Evolutionary conservation across 139 green algal species (phyloP), one percentile per base, ranked within the genome.

Genomic region (Limnomonas spitsbergensis): DNA sequence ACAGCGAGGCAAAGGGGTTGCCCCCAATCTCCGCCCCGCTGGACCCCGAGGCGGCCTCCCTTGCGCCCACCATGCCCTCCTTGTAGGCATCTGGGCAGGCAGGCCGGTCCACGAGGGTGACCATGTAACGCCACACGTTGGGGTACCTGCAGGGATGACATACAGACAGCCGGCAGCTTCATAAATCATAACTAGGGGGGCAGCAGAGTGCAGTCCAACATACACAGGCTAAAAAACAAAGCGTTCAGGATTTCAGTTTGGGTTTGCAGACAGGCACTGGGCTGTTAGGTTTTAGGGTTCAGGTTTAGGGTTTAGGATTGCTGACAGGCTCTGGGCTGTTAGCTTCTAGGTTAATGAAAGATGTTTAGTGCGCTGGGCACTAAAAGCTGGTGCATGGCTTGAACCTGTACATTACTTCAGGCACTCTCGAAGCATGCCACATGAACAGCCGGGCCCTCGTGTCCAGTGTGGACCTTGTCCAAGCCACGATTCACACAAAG

Each of bases 81-180:
- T 87, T 87, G 78, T 83, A 87, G 4, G 78, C 66, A 34, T 32
- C 74, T 3, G 82, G 82, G 78, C 82, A 87, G 1, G 74, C 40
- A 47, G 75, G 68, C 0, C 82, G 74, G 27, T 42, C 75, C 31
- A 54, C 42, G 14, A 82, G 3, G 4, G 27, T 37, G 42, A 77
- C 47, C 82, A 86, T 86, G 82, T 87, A 87, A 2, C 27, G 35
- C 78, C 82, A 83, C 31, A 86, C 82, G 32, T 67, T 74, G 0
- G 53, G 74, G 67, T 82, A 79, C 38, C 53, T 31, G 69, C 4
- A 53, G 36, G 36, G 14, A 61, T 14, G 20, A 29, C 20, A 61
- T 61, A 20, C 14, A 61, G 20, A 20, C 47, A 61, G 20, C 47
- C 20, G 14, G 20, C 14, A 61, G 20, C 14, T 29, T 29, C 47